Evolutionary conservation across 345 rosid species (phyloP).

Genomic region (Eutrema heterophyllum): DNA sequence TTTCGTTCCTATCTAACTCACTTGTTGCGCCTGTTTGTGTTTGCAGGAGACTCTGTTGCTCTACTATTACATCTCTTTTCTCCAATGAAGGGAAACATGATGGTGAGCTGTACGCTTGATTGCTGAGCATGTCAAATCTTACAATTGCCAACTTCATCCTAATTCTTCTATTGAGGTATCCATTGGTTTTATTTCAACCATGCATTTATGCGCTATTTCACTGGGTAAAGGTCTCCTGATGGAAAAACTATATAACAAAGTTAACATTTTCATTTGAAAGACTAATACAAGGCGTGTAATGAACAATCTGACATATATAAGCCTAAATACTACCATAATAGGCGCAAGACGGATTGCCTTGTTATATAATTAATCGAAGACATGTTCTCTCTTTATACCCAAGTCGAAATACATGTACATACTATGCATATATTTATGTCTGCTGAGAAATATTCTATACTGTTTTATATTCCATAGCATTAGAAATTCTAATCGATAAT

Average conservation of each 20-base stretch:
- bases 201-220: neutral
- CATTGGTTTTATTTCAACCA: neutral
- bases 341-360: too few species aligned
- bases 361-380: too few species aligned
- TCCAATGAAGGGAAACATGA: conserved; percentile 82
- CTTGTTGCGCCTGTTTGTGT: conserved; percentile 12
- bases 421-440: too few species aligned
- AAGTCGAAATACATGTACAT: too few species aligned
- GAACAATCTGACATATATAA: too few species aligned
- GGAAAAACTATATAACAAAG: neutral
- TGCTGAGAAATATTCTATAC: too few species aligned
- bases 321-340: too few species aligned
- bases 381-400: too few species aligned
- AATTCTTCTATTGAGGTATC: conserved; percentile 74
- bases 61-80: conserved; percentile 71
- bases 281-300: neutral
- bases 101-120: conserved; percentile 79
- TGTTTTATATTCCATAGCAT: too few species aligned
- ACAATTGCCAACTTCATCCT: conserved; percentile 87
- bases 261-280: neutral
- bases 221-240: neutral
- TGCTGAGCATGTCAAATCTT: conserved; percentile 71
- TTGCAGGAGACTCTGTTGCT: conserved; percentile 77
- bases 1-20: neutral
- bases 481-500: too few species aligned